These are phyloP conservation scores for Hirschfeldia incana DNA, from an alignment of 345 rosid species.

Conservation along the genomic window DNA sequence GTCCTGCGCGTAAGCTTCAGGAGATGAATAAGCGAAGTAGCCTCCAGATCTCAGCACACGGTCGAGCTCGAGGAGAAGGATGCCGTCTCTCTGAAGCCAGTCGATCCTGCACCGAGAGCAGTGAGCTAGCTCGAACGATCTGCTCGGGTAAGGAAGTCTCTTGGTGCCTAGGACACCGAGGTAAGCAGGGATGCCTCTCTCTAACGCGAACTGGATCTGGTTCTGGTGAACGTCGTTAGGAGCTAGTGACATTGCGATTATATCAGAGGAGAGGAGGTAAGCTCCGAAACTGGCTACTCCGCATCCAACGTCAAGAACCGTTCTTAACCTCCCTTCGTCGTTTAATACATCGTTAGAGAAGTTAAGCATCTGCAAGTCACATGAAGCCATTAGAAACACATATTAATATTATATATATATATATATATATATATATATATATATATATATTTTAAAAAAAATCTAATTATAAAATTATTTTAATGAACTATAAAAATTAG, in stretches of 20 bases:
- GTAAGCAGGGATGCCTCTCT: conserved; percentile 98
- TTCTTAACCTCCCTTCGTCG: conserved; percentile 74
- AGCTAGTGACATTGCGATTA: conserved; percentile 86
- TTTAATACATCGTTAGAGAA: conserved; percentile 70
- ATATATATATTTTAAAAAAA: too few species aligned
- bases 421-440: too few species aligned
- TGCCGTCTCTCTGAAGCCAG: conserved; percentile 99
- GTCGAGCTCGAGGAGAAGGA: conserved; percentile 97
- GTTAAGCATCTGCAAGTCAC: conserved; percentile 80
- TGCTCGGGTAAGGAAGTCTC: conserved; percentile 98
- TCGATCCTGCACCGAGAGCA: conserved; percentile 98
- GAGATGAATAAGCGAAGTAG: conserved; percentile 97
- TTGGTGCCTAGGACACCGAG: conserved; percentile 96
- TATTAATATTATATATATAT: too few species aligned
- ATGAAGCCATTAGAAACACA: conserved; percentile 5
- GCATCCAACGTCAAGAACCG: conserved; percentile 97
- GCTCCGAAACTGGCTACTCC: conserved; percentile 99
- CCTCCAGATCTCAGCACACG: conserved; percentile 97
- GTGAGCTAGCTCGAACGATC: conserved; percentile 97
- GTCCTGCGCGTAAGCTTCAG: conserved; percentile 98
- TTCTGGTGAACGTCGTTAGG: conserved; percentile 99
- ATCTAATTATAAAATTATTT: not conserved
- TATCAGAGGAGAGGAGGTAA: conserved; percentile 83
- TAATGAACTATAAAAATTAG: not conserved
- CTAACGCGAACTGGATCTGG: conserved; percentile 98